phyloP scores from a whole-genome alignment of 202 grass and related monocot species.

The Miscanthus sacchariflorus region DNA sequence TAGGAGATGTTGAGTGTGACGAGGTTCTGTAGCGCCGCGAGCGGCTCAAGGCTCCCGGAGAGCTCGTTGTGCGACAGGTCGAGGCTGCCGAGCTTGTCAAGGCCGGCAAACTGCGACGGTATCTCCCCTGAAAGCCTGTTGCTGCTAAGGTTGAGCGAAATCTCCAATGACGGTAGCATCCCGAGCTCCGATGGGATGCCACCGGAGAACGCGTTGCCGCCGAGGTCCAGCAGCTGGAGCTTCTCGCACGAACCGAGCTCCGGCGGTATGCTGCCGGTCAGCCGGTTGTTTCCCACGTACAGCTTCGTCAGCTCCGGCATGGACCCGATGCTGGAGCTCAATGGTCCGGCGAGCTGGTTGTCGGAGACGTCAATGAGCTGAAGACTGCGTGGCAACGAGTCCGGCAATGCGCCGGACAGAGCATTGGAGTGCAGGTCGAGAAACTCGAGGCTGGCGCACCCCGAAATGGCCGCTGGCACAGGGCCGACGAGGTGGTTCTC shows the following conservation, averaged over 20 bases:
- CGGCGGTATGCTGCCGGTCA: slow-evolving; percentile 63
- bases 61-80: slow-evolving; percentile 87
- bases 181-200: slow-evolving; percentile 70
- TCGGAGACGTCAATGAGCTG: slow-evolving; percentile 83
- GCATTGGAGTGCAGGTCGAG: slow-evolving; percentile 91
- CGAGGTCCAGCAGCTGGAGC: slow-evolving; percentile 85
- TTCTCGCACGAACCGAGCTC: slow-evolving; percentile 83
- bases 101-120: slow-evolving; percentile 62
- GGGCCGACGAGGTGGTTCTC: slow-evolving; percentile 73
- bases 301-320: slow-evolving; percentile 92
- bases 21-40: slow-evolving; percentile 79
- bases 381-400: slow-evolving; percentile 69
- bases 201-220: slow-evolving; percentile 75
- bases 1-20: slow-evolving; percentile 87
- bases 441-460: slow-evolving; percentile 75
- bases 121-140: slow-evolving; percentile 82
- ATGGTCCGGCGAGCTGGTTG: slow-evolving; percentile 69
- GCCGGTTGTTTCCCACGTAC: slow-evolving; percentile 60
- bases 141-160: slow-evolving; percentile 87
- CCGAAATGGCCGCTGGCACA: slow-evolving; percentile 66
- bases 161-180: slow-evolving; percentile 69
- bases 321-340: slow-evolving; percentile 53
- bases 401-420: slow-evolving; percentile 66
- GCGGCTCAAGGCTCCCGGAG: slow-evolving; percentile 57
- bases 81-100: slow-evolving; percentile 87